Conservation (phyloP, 768 basidiomycete species). For the Lactarius sp. region DNA sequence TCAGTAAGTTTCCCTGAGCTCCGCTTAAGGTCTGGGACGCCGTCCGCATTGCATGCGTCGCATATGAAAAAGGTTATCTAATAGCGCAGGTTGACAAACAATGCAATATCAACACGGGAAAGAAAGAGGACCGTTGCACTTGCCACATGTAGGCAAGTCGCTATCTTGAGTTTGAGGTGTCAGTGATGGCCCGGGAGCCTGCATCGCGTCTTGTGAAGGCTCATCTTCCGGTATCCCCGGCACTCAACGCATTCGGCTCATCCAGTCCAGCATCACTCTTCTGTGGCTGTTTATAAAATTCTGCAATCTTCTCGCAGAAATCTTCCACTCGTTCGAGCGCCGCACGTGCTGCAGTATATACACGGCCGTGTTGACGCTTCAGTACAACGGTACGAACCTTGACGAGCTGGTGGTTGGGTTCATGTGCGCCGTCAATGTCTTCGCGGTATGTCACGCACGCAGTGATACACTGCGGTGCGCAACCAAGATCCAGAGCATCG, state of each 20-base stretch:
- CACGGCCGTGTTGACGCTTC: conserved; percentile 6
- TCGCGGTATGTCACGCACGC: conserved; percentile 18
- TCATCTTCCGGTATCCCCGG: not conserved
- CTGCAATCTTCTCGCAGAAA: not conserved
- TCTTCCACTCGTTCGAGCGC: not conserved
- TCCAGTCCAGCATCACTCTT: not conserved
- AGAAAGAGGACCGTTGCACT: conserved; percentile 24
- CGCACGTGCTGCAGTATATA: not conserved
- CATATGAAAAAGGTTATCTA: conserved; percentile 4
- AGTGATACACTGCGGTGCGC: conserved; percentile 27
- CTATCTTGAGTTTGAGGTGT: conserved; percentile 13
- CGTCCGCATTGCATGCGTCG: not conserved
- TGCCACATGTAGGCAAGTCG: conserved; percentile 26
- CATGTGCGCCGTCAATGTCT: conserved; percentile 19
- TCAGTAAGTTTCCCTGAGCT: not conserved
- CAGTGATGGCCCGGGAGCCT: not conserved
- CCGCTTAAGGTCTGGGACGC: not conserved
- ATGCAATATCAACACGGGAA: conserved; percentile 11
- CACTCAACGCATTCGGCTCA: too few species aligned
- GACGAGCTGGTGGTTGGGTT: conserved; percentile 1
- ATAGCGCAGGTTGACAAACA: not conserved
- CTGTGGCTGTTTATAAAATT: not conserved
- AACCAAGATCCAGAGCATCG: conserved; percentile 32
- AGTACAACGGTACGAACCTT: not conserved
- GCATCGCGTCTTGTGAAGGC: not conserved